Evolutionary conservation across 108 stramenopile genomes (phyloP).

Genomic region (Skeletonema potamos): DNA sequence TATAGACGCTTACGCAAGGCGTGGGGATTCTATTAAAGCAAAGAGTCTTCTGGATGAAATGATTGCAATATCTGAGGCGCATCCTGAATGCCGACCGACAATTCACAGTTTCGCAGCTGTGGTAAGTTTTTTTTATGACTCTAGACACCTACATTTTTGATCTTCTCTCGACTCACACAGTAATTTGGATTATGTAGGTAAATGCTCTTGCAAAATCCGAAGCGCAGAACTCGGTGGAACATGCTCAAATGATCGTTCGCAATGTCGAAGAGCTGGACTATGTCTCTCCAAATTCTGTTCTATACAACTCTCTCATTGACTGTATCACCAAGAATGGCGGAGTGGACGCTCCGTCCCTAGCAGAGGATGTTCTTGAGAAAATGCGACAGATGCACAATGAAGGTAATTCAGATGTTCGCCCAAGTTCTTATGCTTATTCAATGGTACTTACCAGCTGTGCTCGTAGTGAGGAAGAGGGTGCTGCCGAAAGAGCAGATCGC

Average conservation of each 20-base stretch:
- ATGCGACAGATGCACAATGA: conserved; percentile 24
- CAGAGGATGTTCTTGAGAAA: conserved; percentile 23
- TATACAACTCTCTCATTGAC: conserved; percentile 39
- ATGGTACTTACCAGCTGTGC: conserved; percentile 43
- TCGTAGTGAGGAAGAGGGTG: conserved; percentile 38
- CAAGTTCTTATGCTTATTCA: conserved; percentile 29
- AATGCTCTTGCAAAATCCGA: conserved; percentile 63
- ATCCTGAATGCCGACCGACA: conserved; percentile 20
- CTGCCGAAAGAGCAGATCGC: conserved; percentile 58
- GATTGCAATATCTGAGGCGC: conserved; percentile 20
- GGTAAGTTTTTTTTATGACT: conserved; percentile 10
- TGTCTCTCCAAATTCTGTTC: conserved; percentile 34
- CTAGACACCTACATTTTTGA: background rate
- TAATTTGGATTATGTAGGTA: conserved; percentile 17
- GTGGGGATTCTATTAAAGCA: conserved; percentile 20
- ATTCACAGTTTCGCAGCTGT: conserved; percentile 46
- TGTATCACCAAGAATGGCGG: conserved; percentile 26
- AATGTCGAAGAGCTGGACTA: conserved; percentile 39
- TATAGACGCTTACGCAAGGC: conserved; percentile 45
- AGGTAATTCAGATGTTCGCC: conserved; percentile 17
- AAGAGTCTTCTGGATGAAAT: conserved; percentile 35
- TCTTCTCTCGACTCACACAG: too few species aligned
- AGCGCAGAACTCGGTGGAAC: conserved; percentile 26
- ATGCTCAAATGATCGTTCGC: conserved; percentile 33
- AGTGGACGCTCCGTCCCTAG: conserved; percentile 1